A percentile compares a stretch with the other conserved stretches of the same genome.
Conservation (phyloP, 306 rosid genomes). For the Cucurbita pepo region DNA sequence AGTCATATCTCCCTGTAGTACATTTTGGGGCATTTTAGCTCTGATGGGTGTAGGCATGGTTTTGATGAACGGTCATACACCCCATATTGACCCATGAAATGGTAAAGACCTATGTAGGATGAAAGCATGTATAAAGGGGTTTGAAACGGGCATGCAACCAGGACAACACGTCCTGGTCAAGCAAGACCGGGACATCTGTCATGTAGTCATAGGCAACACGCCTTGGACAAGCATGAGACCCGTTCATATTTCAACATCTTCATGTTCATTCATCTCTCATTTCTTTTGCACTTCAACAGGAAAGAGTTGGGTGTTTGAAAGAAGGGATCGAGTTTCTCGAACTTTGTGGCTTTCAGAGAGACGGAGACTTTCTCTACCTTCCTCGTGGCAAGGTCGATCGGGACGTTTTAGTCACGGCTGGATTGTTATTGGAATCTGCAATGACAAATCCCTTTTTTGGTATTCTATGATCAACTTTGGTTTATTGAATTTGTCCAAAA, state of each 20-base stretch:
- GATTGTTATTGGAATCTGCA: constrained; percentile 43
- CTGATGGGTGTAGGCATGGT: too few relatives aligned
- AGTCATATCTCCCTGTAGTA: too few relatives aligned
- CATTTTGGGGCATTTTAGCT: too few relatives aligned
- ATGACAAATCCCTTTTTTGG: constrained; percentile 84
- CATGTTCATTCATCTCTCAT: not conserved
- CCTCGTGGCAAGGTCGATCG: constrained; percentile 35
- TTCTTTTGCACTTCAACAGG: constrained; percentile 29
- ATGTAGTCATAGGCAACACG: too few relatives aligned
- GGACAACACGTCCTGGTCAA: too few relatives aligned
- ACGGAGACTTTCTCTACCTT: constrained; percentile 45
- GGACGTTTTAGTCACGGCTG: constrained; percentile 40
- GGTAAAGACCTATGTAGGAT: too few relatives aligned
- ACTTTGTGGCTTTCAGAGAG: constrained; percentile 75
- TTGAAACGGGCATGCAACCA: too few relatives aligned
- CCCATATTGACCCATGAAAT: too few relatives aligned
- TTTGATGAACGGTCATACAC: too few relatives aligned
- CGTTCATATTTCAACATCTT: not conserved
- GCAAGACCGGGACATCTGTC: too few relatives aligned
- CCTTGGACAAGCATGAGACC: not conserved
- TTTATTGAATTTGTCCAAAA: not conserved
- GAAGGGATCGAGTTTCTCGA: constrained; percentile 75
- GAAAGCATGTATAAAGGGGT: too few relatives aligned
- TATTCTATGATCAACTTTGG: constrained; percentile 17
- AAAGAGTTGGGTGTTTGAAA: constrained; percentile 55